phyloP scores from a whole-genome alignment of 352 stramenopile genomes.

The Pythium scleroteichum region DNA sequence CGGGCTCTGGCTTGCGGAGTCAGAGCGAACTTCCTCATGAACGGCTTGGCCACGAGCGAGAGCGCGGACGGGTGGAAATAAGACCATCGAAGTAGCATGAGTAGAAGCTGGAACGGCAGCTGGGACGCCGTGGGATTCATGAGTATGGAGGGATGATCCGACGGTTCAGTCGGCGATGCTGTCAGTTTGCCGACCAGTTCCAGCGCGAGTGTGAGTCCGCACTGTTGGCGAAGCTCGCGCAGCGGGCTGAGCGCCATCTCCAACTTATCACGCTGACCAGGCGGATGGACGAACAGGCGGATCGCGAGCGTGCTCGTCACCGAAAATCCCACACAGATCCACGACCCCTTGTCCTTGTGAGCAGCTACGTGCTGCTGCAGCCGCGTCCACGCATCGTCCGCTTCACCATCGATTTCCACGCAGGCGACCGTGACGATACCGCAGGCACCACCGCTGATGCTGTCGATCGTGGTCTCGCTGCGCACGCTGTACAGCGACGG shows the following conservation, averaged over 20 bases:
- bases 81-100: constrained; percentile 70
- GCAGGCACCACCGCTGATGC: not conserved
- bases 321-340: constrained; percentile 13
- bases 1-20: constrained; percentile 48
- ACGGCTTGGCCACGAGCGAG: constrained; percentile 35
- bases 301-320: not conserved
- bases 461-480: not conserved
- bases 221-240: constrained; percentile 41
- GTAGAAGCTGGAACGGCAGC: constrained; percentile 70
- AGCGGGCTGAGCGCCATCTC: constrained; percentile 29
- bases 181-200: constrained; percentile 39
- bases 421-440: constrained; percentile 6
- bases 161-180: not conserved
- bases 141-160: constrained; percentile 21
- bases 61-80: constrained; percentile 63
- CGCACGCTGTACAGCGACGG: not conserved
- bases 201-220: constrained; percentile 55
- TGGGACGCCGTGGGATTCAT: constrained; percentile 33
- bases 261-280: constrained; percentile 7
- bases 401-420: not conserved
- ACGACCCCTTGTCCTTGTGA: not conserved
- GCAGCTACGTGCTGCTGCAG: not conserved
- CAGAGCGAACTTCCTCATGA: constrained; percentile 50
- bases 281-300: not conserved
- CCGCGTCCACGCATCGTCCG: not conserved